Percentiles rank a stretch among this genome's conserved stretches.
Evolutionary conservation across 2,329 filamentous ascomycete species (phyloP).

Genomic region (Leptographium radiaticola): DNA sequence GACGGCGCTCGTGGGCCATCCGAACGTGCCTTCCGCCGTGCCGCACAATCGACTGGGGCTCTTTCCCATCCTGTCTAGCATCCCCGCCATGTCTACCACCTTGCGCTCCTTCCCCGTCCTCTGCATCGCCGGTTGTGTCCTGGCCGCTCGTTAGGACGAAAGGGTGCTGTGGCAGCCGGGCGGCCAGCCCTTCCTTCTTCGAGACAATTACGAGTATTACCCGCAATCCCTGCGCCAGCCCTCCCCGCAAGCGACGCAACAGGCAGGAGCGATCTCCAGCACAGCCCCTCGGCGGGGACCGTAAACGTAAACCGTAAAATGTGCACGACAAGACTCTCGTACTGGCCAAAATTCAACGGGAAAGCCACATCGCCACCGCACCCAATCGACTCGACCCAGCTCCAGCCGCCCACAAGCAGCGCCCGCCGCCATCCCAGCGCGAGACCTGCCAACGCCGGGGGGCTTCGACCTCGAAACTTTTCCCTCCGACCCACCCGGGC

Average conservation of each 20-base stretch:
- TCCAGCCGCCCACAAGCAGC: no score
- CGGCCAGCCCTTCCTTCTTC: not conserved
- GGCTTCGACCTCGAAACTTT: no score
- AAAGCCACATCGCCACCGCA: not conserved
- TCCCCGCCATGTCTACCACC: not conserved
- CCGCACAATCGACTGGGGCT: no score
- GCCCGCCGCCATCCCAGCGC: no score
- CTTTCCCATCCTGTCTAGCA: not conserved
- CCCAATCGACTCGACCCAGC: not conserved
- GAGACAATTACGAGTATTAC: not conserved
- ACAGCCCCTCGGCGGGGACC: slow-evolving; percentile 1
- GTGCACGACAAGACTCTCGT: no score
- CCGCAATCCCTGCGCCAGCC: not conserved
- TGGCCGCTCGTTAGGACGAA: no score
- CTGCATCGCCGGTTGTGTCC: no score
- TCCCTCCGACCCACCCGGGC: no score
- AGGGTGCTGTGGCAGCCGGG: not conserved
- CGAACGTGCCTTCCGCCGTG: not conserved
- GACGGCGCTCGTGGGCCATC: no score
- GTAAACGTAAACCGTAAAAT: not conserved
- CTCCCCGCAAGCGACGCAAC: not conserved
- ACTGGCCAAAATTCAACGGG: no score
- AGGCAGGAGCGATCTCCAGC: slow-evolving; percentile 1
- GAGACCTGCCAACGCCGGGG: no score
- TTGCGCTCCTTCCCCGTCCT: not conserved